Conservation (phyloP, 176 grass and related monocot genomes). For the Avena eriantha region DNA sequence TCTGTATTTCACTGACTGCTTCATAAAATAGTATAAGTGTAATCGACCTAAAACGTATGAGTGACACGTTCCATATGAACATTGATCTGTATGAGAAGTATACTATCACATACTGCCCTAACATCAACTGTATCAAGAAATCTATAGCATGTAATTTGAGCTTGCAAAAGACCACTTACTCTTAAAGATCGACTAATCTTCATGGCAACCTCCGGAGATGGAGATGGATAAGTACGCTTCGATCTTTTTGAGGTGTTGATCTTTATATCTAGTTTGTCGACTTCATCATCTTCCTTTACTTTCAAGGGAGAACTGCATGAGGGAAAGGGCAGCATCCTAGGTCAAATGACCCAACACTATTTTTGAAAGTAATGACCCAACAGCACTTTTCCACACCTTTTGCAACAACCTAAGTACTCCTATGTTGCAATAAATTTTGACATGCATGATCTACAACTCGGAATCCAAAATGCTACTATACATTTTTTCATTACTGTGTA, state of each 20-base stretch:
- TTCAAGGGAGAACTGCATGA: slow-evolving; percentile 80
- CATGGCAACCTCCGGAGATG: slow-evolving; percentile 85
- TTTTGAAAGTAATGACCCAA: not conserved
- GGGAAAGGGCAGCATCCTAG: not conserved
- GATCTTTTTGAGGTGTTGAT: slow-evolving; percentile 64
- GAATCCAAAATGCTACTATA: not conserved
- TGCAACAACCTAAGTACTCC: not conserved
- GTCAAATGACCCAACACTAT: not conserved
- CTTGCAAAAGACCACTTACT: slow-evolving; percentile 52
- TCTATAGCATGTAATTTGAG: slow-evolving; percentile 22
- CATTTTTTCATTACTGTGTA: not conserved
- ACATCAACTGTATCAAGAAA: not conserved
- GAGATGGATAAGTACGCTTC: slow-evolving; percentile 72
- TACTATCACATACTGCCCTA: not conserved
- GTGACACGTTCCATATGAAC: not conserved
- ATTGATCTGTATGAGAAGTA: slow-evolving; percentile 1
- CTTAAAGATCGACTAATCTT: slow-evolving; percentile 88
- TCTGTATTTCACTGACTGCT: not conserved
- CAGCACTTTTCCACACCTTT: not conserved
- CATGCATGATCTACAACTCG: not conserved
- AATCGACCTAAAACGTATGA: not conserved
- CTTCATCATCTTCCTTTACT: slow-evolving; percentile 96
- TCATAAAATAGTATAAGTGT: not conserved
- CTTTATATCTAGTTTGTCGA: slow-evolving; percentile 89
- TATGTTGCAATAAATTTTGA: not conserved